Percentiles rank a stretch among this genome's conserved stretches.
Evolutionary conservation across 768 basidiomycete species (phyloP).

Genomic region (Rhodotorula diobovata): DNA sequence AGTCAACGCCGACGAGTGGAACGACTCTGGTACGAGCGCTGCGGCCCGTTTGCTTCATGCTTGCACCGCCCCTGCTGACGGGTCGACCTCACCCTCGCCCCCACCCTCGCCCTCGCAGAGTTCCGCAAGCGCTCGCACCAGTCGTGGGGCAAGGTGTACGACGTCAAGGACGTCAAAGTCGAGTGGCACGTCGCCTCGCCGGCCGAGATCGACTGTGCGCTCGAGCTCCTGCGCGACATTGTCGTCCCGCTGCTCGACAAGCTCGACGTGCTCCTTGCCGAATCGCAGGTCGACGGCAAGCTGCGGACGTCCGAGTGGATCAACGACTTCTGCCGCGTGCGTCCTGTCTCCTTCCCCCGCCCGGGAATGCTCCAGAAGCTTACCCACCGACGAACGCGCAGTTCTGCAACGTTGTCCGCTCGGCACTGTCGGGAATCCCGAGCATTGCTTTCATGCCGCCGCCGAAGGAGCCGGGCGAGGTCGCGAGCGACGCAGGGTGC

Average conservation of each 20-base stretch:
- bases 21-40: slow-evolving; percentile 70
- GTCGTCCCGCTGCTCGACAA: slow-evolving; percentile 60
- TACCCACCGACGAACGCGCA: slow-evolving; percentile 46
- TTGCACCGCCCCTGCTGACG: slow-evolving; percentile 42
- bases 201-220: slow-evolving; percentile 68
- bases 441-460: slow-evolving; percentile 60
- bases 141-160: slow-evolving; percentile 75
- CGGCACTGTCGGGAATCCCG: slow-evolving; percentile 69
- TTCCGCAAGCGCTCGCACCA: slow-evolving; percentile 33
- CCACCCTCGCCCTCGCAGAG: slow-evolving; percentile 46
- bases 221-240: slow-evolving; percentile 64
- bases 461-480: slow-evolving; percentile 54
- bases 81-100: slow-evolving; percentile 49
- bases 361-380: background rate
- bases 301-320: slow-evolving; percentile 61
- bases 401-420: slow-evolving; percentile 66
- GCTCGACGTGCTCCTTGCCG: slow-evolving; percentile 59
- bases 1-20: slow-evolving; percentile 71
- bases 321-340: slow-evolving; percentile 76
- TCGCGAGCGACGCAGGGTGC: slow-evolving; percentile 67
- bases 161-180: slow-evolving; percentile 65
- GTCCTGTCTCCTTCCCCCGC: background rate
- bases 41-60: slow-evolving; percentile 26
- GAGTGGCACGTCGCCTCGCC: slow-evolving; percentile 74
- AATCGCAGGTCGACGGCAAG: slow-evolving; percentile 55